A percentile compares a stretch with the other conserved stretches of the same genome.
Evolutionary conservation across 2,329 filamentous ascomycete species (phyloP).

Genomic region (Rutstroemia sp.): DNA sequence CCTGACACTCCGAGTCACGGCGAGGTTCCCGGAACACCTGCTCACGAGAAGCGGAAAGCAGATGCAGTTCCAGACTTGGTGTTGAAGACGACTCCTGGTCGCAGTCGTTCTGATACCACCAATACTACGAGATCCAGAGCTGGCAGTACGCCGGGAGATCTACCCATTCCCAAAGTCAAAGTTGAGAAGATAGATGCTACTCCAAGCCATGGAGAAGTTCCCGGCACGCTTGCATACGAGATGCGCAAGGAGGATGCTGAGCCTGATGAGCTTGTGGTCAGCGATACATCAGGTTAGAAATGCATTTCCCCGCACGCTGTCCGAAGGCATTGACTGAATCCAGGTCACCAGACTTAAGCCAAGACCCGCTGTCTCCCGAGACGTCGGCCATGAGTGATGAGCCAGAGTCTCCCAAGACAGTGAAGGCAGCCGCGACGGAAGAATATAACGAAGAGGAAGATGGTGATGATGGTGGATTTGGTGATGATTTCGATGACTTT

Average conservation of each 20-base stretch:
- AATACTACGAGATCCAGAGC: conserved; percentile 19
- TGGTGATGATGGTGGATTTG: conserved; percentile 45
- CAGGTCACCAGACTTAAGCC: conserved; percentile 39
- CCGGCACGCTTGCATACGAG: conserved; percentile 50
- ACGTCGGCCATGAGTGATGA: no score
- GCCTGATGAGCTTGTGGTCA: conserved; percentile 50
- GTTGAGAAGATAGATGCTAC: conserved; percentile 51
- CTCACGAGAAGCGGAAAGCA: conserved; percentile 45
- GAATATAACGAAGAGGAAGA: conserved; percentile 54
- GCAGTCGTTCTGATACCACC: conserved; percentile 16
- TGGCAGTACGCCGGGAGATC: conserved; percentile 26
- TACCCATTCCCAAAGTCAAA: conserved; percentile 49
- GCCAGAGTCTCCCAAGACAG: conserved; percentile 19
- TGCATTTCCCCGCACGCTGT: conserved; percentile 15
- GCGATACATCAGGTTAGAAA: conserved; percentile 50
- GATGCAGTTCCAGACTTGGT: conserved; percentile 57
- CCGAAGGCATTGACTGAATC: conserved; percentile 53
- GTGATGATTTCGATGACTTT: conserved; percentile 63
- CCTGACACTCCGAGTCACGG: conserved; percentile 46
- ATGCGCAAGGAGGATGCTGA: conserved; percentile 49
- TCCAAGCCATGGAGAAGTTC: conserved; percentile 52
- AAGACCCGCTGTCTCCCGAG: no score
- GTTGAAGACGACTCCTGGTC: conserved; percentile 29
- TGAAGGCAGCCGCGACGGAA: conserved; percentile 37
- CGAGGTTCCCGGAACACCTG: conserved; percentile 53